Base-by-base conservation (phyloP, 495 filamentous ascomycete species). In the Aspergillus indologenus region DNA sequence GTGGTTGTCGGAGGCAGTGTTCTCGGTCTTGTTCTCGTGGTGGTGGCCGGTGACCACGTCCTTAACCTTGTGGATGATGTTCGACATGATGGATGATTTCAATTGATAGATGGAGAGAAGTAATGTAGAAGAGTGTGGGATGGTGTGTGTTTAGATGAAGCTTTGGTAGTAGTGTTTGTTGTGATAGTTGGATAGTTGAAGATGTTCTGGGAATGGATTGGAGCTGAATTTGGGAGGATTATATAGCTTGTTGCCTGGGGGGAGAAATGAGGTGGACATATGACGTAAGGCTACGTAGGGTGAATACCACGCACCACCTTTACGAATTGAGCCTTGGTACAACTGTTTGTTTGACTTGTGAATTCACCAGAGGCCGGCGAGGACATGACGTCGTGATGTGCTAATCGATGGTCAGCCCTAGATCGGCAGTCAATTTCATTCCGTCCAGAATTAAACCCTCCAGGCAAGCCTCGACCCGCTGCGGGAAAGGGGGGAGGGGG, bases 1-100 rank as follows among this genome's bases (percentile, higher is more conserved):
- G 15, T 54, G 20, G 45, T 63, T 60, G 61, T 59, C 46, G 19
- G 58, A 21, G 29, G 18, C 7, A 24, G 23, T 66, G 48, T 64
- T 68, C 54, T 57, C 42, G 43, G 61, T 34, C 24, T 57, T 45
- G 43, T 64, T 34, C 24, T 59, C 49, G 48, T 52, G 55, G 46
- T 78, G 65, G 62, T 79, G 70, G 59, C 71, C 66, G 58, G 78
- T 65, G 60, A 88, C 56, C 62, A 77, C 82, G 6, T 87, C 81
- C 76, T 87, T 87, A 70, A 85, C 79, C 66, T 87, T 88, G 75
- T 88, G 78, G 63, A 86, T 68, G 60, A 87, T 73, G 57, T 70
- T 65, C 40, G 83, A 85, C 83, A 86, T 86, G 63, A 62, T 85
- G 71, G 54, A 18, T 40, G 21, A 8, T 54, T 29, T 3, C 9